phyloP scores from a whole-genome alignment of 2,329 filamentous ascomycete genomes.

The Rutstroemia sp. region DNA sequence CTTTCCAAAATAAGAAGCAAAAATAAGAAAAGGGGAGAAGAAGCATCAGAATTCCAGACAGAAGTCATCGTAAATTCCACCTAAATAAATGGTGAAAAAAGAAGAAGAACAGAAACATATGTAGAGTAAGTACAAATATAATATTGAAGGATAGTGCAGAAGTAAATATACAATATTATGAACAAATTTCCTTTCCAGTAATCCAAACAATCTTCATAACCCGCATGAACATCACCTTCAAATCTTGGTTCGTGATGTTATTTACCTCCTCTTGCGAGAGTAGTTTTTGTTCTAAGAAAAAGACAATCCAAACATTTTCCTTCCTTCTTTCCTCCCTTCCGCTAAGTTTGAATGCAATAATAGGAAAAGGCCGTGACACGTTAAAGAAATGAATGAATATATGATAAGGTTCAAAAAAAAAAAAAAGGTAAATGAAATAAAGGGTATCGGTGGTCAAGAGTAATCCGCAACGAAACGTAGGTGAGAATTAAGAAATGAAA shows the following conservation, averaged over 20 bases:
- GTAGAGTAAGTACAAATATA: neutral
- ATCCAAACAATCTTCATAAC: neutral
- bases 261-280: neutral
- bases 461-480: neutral
- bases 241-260: slow-evolving; percentile 13
- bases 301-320: neutral
- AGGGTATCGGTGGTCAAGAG: slow-evolving; percentile 16
- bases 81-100: neutral
- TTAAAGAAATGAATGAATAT: neutral
- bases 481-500: neutral
- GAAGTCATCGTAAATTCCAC: neutral
- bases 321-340: neutral
- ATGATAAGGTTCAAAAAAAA: neutral
- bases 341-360: slow-evolving; percentile 1
- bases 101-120: neutral
- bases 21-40: no score
- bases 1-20: no score
- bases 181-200: slow-evolving; percentile 1
- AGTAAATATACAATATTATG: slow-evolving; percentile 24
- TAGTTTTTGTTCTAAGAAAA: slow-evolving; percentile 1
- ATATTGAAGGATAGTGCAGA: slow-evolving; percentile 20
- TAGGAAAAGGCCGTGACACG: neutral
- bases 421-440: neutral
- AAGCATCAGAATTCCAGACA: neutral
- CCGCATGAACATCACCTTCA: slow-evolving; percentile 1